phyloP scores from a whole-genome alignment of 768 basidiomycete genomes.

The Phanerochaete carnosa region DNA sequence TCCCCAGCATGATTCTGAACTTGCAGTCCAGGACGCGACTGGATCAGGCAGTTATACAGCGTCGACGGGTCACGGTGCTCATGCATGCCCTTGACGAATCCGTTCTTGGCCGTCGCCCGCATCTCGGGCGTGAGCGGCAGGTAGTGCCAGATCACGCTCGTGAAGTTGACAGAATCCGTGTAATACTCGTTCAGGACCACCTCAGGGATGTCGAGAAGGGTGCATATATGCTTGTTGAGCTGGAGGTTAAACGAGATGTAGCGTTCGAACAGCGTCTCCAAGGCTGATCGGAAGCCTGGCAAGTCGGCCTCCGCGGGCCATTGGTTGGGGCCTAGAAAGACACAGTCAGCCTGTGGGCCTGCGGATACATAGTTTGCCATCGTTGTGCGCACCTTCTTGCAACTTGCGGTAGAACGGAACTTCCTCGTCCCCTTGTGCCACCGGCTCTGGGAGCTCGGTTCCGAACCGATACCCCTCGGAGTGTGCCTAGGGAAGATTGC shows the following conservation, averaged over 20 bases:
- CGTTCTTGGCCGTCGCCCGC: conserved; percentile 17
- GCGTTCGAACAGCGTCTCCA: conserved; percentile 29
- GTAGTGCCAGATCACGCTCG: conserved; percentile 28
- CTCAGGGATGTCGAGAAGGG: conserved; percentile 20
- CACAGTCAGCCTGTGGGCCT: not conserved
- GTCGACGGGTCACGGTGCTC: conserved; percentile 30
- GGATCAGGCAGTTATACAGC: conserved; percentile 29
- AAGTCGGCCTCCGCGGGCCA: conserved; percentile 27
- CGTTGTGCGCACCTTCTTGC: conserved; percentile 23
- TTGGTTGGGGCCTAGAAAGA: conserved; percentile 26
- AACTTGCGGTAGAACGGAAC: conserved; percentile 27
- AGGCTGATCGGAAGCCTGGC: conserved; percentile 23
- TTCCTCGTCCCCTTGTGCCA: conserved; percentile 16
- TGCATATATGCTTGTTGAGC: too few relatives aligned
- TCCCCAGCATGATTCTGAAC: conserved; percentile 27
- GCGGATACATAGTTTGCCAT: not conserved
- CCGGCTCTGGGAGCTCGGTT: conserved; percentile 22
- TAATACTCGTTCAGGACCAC: conserved; percentile 22
- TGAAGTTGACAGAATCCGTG: conserved; percentile 23
- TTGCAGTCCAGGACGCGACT: conserved; percentile 26
- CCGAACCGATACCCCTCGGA: conserved; percentile 30
- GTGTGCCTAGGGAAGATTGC: conserved; percentile 18
- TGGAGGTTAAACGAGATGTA: too few relatives aligned
- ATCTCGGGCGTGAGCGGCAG: conserved; percentile 24
- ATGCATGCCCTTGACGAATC: conserved; percentile 27